A percentile compares a stretch with the other conserved stretches of the same genome.
phyloP scores from a whole-genome alignment of 1,284 basidiomycete species.

The Ceratobasidium sp. region DNA sequence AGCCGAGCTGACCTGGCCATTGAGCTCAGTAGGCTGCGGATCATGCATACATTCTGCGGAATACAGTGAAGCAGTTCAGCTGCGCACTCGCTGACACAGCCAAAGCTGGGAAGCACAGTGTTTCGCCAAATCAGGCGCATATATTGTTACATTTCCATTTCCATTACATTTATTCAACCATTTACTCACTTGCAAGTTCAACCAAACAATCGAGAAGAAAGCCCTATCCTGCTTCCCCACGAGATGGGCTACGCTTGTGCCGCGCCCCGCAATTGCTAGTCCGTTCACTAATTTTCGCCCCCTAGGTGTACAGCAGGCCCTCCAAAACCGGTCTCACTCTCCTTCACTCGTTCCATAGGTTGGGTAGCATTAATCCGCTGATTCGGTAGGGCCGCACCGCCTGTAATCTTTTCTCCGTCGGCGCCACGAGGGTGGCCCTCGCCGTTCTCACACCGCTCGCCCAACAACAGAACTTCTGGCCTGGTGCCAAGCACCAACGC shows the following conservation, averaged over 20 bases:
- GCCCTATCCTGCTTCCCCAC: slow-evolving; percentile 8
- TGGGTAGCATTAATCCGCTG: neutral
- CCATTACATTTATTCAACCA: neutral
- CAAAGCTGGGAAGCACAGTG: neutral
- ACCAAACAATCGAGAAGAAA: slow-evolving; percentile 8
- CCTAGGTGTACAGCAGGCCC: slow-evolving; percentile 1
- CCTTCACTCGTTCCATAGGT: neutral
- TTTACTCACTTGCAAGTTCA: neutral
- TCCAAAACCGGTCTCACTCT: slow-evolving; percentile 10
- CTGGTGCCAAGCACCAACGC: slow-evolving; percentile 44
- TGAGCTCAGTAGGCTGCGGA: neutral
- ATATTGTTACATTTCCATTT: neutral
- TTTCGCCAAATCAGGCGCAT: neutral
- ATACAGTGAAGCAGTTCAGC: neutral
- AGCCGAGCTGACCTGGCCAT: slow-evolving; percentile 11
- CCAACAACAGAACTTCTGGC: slow-evolving; percentile 47
- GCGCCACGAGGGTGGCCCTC: neutral
- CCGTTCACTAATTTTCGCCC: neutral
- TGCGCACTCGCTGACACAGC: neutral
- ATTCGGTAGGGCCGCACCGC: neutral
- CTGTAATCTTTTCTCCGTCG: neutral
- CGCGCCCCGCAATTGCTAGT: slow-evolving; percentile 15
- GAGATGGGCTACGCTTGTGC: slow-evolving; percentile 13
- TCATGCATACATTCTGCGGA: neutral
- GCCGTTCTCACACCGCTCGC: neutral